These are phyloP conservation scores for Taphrina flavorubra DNA, from an alignment of 1,139 yeast species.

Conservation along the genomic window DNA sequence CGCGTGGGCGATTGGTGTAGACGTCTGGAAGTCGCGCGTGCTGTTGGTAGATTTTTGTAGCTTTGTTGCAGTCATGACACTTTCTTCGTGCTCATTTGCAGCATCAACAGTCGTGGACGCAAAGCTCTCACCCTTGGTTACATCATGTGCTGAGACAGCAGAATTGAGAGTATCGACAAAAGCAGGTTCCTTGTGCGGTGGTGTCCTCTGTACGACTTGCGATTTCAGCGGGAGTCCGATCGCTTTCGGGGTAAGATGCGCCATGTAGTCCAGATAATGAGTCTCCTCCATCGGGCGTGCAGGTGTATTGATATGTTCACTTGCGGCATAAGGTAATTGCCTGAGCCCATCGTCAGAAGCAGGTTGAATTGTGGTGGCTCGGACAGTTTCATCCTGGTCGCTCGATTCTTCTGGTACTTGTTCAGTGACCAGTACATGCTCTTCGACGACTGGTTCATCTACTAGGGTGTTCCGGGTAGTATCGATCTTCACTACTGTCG, in stretches of 20 bases:
- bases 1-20: not conserved
- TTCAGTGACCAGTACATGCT: not conserved
- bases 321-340: not conserved
- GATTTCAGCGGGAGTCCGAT: not conserved
- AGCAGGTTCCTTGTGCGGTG: constrained; percentile 30
- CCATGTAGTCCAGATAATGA: not conserved
- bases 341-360: not conserved
- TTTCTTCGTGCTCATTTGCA: not conserved
- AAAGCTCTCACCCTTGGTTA: constrained; percentile 17
- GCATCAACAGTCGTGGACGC: constrained; percentile 25
- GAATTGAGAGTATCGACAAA: constrained; percentile 7
- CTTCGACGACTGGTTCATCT: not conserved
- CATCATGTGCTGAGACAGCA: not conserved
- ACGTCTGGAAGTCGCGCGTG: not conserved
- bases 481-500: not conserved
- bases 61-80: not conserved
- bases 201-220: not conserved
- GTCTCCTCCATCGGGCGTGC: constrained; percentile 26
- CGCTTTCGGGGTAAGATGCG: not conserved
- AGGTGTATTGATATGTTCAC: constrained; percentile 12
- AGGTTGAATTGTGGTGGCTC: not conserved
- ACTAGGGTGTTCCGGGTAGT: not conserved
- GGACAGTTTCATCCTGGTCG: not conserved
- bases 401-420: not conserved
- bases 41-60: not conserved